Conservation (phyloP, 371 early-diverging fungal species). For the Mortierella sp. region DNA sequence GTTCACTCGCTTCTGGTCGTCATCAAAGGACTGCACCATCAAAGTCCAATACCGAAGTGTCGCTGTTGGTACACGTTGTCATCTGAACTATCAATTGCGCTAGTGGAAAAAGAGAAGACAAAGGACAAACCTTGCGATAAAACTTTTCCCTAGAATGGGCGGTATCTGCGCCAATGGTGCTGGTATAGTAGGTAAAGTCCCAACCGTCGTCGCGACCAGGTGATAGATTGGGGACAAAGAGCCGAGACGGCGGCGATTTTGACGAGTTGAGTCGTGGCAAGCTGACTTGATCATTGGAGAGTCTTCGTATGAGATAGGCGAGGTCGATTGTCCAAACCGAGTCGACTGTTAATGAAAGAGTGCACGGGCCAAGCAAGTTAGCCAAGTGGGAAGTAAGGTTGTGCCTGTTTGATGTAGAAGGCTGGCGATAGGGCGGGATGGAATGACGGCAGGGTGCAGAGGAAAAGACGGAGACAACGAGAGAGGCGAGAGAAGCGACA, state of each 20-base stretch:
- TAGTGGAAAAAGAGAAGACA: not conserved
- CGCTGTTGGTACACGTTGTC: too few species aligned
- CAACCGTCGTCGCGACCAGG: conserved; percentile 49
- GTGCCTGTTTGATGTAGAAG: too few species aligned
- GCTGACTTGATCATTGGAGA: conserved; percentile 45
- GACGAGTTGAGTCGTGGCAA: conserved; percentile 20
- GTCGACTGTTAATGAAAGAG: conserved; percentile 42
- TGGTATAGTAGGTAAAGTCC: conserved; percentile 91
- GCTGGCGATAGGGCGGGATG: not conserved
- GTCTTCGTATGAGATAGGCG: conserved; percentile 74
- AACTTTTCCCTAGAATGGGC: conserved; percentile 75
- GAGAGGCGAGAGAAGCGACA: too few species aligned
- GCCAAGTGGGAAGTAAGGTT: not conserved
- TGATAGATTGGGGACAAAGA: conserved; percentile 46
- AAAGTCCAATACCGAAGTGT: not conserved
- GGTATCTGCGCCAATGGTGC: conserved; percentile 81
- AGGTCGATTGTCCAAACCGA: conserved; percentile 93
- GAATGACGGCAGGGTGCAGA: not conserved
- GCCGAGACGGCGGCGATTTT: conserved; percentile 7
- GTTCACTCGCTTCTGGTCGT: conserved; percentile 80
- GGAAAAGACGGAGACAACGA: not conserved
- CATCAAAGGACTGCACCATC: conserved; percentile 60
- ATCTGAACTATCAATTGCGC: too few species aligned
- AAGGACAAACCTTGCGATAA: conserved; percentile 59
- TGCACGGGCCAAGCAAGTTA: conserved; percentile 18